Conservation (phyloP, 2,329 filamentous ascomycete genomes). For the Lecanicillium sp. region DNA sequence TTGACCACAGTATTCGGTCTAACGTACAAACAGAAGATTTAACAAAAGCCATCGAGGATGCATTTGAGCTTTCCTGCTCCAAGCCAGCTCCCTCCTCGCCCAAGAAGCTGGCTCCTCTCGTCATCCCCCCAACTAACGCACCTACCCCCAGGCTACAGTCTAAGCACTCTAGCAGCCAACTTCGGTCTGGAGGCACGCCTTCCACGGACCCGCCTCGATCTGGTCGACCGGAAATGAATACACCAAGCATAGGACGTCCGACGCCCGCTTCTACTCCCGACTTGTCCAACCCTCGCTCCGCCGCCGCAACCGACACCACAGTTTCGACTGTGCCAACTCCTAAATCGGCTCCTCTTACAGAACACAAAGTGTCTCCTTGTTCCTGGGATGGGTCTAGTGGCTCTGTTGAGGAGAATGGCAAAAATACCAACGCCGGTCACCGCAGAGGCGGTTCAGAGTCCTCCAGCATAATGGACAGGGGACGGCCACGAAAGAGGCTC, state of each 20-base stretch:
- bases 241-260: conserved; percentile 38
- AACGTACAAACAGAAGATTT: conserved; percentile 22
- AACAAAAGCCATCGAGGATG: conserved; percentile 19
- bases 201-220: conserved; percentile 34
- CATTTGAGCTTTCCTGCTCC: conserved; percentile 19
- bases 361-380: conserved; percentile 37
- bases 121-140: conserved; percentile 40
- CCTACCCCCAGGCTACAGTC: conserved; percentile 21
- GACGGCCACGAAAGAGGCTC: conserved; percentile 50
- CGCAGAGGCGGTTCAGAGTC: conserved; percentile 51
- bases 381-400: conserved; percentile 36
- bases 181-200: conserved; percentile 39
- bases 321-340: conserved; percentile 43
- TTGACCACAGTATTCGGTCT: conserved; percentile 3
- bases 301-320: conserved; percentile 26
- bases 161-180: conserved; percentile 38
- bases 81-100: conserved; percentile 34
- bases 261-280: conserved; percentile 37
- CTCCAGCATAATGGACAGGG: conserved; percentile 54
- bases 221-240: conserved; percentile 41
- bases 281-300: conserved; percentile 36
- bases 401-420: conserved; percentile 17
- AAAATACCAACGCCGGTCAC: conserved; percentile 28
- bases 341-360: conserved; percentile 40
- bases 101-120: conserved; percentile 49